phyloP scores from a whole-genome alignment of 169 alveolate genomes.

The Plasmodium ovale region DNA sequence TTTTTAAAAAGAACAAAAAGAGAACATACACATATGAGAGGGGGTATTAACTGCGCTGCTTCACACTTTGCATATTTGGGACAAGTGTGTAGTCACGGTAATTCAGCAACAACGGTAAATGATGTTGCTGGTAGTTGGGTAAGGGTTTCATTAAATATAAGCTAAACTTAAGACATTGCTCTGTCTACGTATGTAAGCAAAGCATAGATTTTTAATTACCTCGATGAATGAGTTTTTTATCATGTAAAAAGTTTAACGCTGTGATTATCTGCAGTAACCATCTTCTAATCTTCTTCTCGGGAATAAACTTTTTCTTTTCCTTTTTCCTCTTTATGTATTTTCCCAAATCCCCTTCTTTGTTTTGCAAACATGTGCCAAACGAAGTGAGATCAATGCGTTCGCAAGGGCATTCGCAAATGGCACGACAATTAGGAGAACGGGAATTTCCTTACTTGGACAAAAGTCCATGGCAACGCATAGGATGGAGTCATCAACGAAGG shows the following conservation, averaged over 20 bases:
- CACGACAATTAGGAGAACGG: not conserved
- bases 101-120: no score
- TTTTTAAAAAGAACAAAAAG: conserved; percentile 20
- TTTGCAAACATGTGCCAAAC: not conserved
- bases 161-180: no score
- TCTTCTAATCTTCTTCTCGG: conserved; percentile 66
- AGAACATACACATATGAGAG: not conserved
- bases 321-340: conserved; percentile 50
- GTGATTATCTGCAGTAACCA: conserved; percentile 73
- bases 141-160: no score
- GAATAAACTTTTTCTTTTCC: conserved; percentile 48
- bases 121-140: no score
- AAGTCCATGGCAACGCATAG: conserved; percentile 73
- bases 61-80: no score
- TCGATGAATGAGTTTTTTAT: conserved; percentile 66
- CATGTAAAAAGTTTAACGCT: conserved; percentile 76
- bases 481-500: conserved; percentile 49
- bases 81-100: no score
- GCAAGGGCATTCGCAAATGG: not conserved
- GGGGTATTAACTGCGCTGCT: no score
- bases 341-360: conserved; percentile 69
- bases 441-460: conserved; percentile 36
- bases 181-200: no score
- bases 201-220: conserved; percentile 41
- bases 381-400: not conserved